Evolutionary conservation across 192 early-diverging fungal species (phyloP), one percentile per base, ranked within the genome.

Genomic region (Entomortierella parvispora): DNA sequence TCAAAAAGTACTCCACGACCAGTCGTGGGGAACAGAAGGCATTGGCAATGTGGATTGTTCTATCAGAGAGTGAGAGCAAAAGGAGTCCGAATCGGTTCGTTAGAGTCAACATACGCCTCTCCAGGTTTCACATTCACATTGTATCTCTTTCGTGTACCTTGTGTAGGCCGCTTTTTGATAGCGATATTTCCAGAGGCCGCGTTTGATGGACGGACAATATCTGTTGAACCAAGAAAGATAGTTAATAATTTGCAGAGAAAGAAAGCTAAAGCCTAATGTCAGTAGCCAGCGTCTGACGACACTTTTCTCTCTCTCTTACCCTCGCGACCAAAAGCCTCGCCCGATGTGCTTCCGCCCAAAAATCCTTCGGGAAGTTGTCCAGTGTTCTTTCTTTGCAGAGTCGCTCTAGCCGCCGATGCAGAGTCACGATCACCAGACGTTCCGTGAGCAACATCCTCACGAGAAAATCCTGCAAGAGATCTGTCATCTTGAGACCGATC

Each of bases 1-100:
- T 51, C 64, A 74, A 31, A 74, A 74, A 2, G 70, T 74, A 49
- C 70, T 74, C 70, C 70, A 74, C 8, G 70, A 74, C 70, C 70
- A 74, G 49, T 74, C 70, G 43, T 74, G 70, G 20, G 70, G 70
- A 40, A 74, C 70, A 25, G 62, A 65, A 7, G 70, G 70, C 70
- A 74, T 74, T 0, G 70, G 70, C 70, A 74, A 60, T 18, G 58
- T 51, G 2, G 62, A 60, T 52, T 45, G 62, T 34, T 74, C 70
- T 65, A 48, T 25, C 4, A 29, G 22, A 29, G 4, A 53, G 0
- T 6, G 28, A 6, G 17, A 29, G 2, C 2, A 8, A 34, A 34
- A 40, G n/a, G 4, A 3, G 22, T n/a, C 17, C 8, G 10, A 40
- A 34, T 14, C 28, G 20, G 15, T 8, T 5, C 28, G 2, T 4